phyloP scores from a whole-genome alignment of 2,329 filamentous ascomycete genomes.

The Cladobotryum mycophilum region DNA sequence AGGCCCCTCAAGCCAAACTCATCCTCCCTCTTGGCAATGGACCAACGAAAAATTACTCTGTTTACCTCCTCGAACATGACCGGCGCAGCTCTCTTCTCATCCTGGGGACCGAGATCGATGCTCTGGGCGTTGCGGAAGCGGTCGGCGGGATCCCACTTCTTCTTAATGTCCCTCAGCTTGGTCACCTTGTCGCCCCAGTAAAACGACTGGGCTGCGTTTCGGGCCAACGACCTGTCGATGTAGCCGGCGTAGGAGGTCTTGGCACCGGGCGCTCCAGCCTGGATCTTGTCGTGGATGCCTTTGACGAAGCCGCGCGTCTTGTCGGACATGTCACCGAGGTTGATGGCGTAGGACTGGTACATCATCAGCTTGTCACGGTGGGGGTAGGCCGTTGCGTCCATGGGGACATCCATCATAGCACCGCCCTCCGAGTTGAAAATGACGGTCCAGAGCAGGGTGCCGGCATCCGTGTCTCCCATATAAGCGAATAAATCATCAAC shows the following conservation, averaged over 20 bases:
- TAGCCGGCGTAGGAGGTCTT: conserved; percentile 57
- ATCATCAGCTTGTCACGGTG: conserved; percentile 60
- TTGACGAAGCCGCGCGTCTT: conserved; percentile 45
- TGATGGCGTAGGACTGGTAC: conserved; percentile 55
- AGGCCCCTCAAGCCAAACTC: no score
- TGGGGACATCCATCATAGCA: conserved; percentile 49
- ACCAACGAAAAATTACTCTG: no score
- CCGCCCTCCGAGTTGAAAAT: conserved; percentile 59
- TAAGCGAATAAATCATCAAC: conserved; percentile 48
- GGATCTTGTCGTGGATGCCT: conserved; percentile 42
- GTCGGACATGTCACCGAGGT: conserved; percentile 38
- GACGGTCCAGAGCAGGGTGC: conserved; percentile 52
- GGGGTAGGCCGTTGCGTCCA: conserved; percentile 53
- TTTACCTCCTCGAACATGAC: no score
- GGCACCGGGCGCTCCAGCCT: conserved; percentile 29
- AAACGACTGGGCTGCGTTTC: conserved; percentile 36
- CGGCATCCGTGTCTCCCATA: conserved; percentile 42
- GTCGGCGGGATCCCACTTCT: conserved; percentile 44
- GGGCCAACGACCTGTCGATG: conserved; percentile 46
- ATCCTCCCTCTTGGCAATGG: no score
- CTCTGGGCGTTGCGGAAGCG: conserved; percentile 56
- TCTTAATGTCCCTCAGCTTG: conserved; percentile 43
- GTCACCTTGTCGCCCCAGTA: conserved; percentile 52
- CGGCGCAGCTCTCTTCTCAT: no score
- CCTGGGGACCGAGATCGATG: conserved; percentile 26